phyloP scores from a whole-genome alignment of 2,329 filamentous ascomycete species.

The Cercospora sp. region DNA sequence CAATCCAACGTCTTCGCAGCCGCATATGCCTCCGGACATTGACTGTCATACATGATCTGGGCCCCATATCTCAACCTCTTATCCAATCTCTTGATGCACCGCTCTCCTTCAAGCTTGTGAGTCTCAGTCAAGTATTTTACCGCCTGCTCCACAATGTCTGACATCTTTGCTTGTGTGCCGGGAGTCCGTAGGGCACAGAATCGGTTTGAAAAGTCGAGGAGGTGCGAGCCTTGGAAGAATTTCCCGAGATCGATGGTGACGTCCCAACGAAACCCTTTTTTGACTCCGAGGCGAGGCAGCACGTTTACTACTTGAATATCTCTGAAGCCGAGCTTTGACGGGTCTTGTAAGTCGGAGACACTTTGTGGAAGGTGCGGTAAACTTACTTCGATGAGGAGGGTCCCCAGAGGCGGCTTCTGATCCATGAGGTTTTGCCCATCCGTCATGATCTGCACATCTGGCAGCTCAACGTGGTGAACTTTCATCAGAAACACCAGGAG shows the following conservation, averaged over 20 bases:
- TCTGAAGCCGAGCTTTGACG: background rate
- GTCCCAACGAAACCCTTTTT: background rate
- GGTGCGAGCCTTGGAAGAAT: background rate
- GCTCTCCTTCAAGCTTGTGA: background rate
- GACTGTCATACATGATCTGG: background rate
- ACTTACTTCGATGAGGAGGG: background rate
- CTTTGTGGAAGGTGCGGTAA: background rate
- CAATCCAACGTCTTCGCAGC: background rate
- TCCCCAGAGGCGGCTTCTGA: background rate
- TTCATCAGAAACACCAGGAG: background rate
- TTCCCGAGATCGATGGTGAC: background rate
- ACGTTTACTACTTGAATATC: background rate
- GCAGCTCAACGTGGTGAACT: background rate
- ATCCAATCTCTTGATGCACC: background rate
- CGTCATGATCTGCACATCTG: background rate
- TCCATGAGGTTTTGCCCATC: background rate
- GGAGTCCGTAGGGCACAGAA: background rate
- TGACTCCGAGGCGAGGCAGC: background rate
- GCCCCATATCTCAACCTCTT: background rate
- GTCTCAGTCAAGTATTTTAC: background rate
- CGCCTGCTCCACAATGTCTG: background rate
- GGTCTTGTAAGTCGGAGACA: background rate
- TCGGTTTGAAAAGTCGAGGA: background rate
- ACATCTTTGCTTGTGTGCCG: background rate
- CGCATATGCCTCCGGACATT: background rate